Conservation (phyloP, 345 rosid species). For the Microthlaspi erraticum region DNA sequence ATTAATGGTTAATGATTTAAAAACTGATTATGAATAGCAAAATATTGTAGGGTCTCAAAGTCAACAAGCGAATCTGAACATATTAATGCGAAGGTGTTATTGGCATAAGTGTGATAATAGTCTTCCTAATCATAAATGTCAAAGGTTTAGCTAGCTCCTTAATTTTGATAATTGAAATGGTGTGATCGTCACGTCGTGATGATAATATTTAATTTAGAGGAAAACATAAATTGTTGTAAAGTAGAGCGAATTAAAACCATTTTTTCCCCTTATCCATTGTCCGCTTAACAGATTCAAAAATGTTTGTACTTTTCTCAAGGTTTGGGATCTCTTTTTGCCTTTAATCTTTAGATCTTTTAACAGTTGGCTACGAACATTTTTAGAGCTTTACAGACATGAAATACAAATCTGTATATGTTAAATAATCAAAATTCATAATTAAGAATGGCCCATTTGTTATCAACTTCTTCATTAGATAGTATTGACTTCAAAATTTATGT, state of each 20-base stretch:
- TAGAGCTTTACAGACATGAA: slow-evolving; percentile 8
- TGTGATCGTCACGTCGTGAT: slow-evolving; percentile 46
- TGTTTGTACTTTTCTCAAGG: background rate
- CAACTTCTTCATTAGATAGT: no score
- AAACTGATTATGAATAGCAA: slow-evolving; percentile 7
- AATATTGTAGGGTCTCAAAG: slow-evolving; percentile 30
- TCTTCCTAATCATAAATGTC: slow-evolving; percentile 33
- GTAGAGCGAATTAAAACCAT: background rate
- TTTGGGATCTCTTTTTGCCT: slow-evolving; percentile 22
- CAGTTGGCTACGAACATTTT: slow-evolving; percentile 24
- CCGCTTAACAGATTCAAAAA: slow-evolving; percentile 25
- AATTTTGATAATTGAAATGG: slow-evolving; percentile 22
- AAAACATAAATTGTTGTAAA: slow-evolving; percentile 23
- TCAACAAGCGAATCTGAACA: slow-evolving; percentile 22
- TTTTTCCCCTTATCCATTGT: slow-evolving; percentile 2
- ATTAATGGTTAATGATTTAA: slow-evolving; percentile 8
- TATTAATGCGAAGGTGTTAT: background rate
- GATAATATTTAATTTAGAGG: background rate
- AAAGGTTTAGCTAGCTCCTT: slow-evolving; percentile 22
- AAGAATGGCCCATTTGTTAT: slow-evolving; percentile 4
- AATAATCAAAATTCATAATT: slow-evolving; percentile 14
- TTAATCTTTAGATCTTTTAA: slow-evolving; percentile 21
- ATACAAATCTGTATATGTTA: background rate
- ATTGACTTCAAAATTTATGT: no score
- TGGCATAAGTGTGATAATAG: slow-evolving; percentile 18